Evolutionary conservation across 2,329 filamentous ascomycete species (phyloP), one percentile per base, ranked within the genome.

Genomic region (Ascochyta koolunga): DNA sequence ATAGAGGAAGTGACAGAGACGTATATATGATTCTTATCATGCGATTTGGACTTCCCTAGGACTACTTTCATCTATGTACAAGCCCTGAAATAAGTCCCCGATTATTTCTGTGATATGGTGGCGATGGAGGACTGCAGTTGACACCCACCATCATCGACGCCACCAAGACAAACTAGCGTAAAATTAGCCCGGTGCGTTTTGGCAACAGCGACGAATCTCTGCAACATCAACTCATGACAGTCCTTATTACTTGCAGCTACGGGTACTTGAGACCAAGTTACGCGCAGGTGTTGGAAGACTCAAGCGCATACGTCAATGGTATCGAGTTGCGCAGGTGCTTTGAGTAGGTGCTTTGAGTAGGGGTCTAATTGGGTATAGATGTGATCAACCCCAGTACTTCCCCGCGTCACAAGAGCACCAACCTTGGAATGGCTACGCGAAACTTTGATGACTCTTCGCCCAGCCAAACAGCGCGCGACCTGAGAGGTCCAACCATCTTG

Each of bases 351-450:
- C 35, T 22, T 40, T 24, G 37, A 35, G 22, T 24, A 24, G 22
- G n/a, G 22, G 22, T 24, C 22, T 8, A 31, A 31, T 24, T 50
- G 40, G 31, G 39, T 19, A 41, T n/a, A 44, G 49, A 46, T 49
- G 45, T 45, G 51, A 31, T 45, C 5, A 25, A 54, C 24, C 44
- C 50, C 45, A 44, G 51, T 40, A 24, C 32, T 54, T 50, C 60
- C 60, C 59, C 59, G 60, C 61, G 59, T 65, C 60, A 64, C 58
- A 62, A 58, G 62, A 57, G 37, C 56, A 58, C 18, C 40, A 37
- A 40, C 32, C 51, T 52, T 52, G 49, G 36, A 58, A 50, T 31
- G 46, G 49, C 48, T 54, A 59, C 59, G 59, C 49, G 48, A 54
- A 56, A 59, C 51, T 49, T 49, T 51, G 44, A 60, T n/a, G 51